Conservation (phyloP, 768 basidiomycete species). For the Lactarius quietus region DNA sequence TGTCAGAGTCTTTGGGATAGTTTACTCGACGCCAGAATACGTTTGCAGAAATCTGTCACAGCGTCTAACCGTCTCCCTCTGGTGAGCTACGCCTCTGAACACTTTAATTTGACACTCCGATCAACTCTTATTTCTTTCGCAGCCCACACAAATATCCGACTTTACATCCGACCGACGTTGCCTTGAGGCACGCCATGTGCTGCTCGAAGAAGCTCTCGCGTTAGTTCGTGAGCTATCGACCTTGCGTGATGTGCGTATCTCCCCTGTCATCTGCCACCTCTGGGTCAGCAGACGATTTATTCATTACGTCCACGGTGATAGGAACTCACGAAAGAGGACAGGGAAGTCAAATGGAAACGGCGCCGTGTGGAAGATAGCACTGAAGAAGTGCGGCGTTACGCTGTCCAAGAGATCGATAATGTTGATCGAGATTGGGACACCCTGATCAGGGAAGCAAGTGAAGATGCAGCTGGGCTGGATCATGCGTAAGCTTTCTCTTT, state of each 20-base stretch:
- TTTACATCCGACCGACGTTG: slow-evolving; percentile 37
- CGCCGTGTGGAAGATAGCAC: slow-evolving; percentile 19
- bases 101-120: slow-evolving; percentile 24
- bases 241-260: slow-evolving; percentile 56
- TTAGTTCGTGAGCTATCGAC: slow-evolving; percentile 66
- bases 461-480: slow-evolving; percentile 22
- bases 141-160: slow-evolving; percentile 35
- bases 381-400: slow-evolving; percentile 18
- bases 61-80: slow-evolving; percentile 63
- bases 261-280: slow-evolving; percentile 11
- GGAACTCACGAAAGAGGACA: slow-evolving; percentile 19
- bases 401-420: slow-evolving; percentile 23
- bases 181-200: slow-evolving; percentile 43
- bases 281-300: slow-evolving; percentile 5
- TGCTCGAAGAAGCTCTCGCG: slow-evolving; percentile 57
- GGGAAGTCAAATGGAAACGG: slow-evolving; percentile 20
- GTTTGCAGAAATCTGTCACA: slow-evolving; percentile 74
- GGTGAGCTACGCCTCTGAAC: slow-evolving; percentile 39
- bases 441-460: slow-evolving; percentile 22
- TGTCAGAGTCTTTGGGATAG: slow-evolving; percentile 78
- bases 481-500: slow-evolving; percentile 34
- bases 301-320: slow-evolving; percentile 18
- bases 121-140: slow-evolving; percentile 33
- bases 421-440: slow-evolving; percentile 24
- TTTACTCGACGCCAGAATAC: slow-evolving; percentile 87